Conservation (phyloP, 306 rosid species). For the Gynostemma pentaphyllum region DNA sequence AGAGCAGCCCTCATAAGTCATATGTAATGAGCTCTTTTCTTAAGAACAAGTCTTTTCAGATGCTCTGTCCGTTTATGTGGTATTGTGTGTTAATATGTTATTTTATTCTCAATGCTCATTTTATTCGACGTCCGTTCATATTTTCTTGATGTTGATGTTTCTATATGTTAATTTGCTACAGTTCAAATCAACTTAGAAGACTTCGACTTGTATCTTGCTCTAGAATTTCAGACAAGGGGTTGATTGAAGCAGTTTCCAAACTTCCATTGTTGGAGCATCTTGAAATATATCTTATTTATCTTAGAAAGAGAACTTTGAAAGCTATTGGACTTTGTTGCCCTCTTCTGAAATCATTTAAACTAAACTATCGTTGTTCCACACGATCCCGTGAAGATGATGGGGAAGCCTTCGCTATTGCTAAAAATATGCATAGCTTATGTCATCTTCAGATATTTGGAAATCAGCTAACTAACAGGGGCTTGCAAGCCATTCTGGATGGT, state of each 20-base stretch:
- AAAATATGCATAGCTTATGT: conserved; percentile 30
- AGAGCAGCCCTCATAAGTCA: background rate
- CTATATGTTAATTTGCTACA: conserved; percentile 7
- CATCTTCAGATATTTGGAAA: conserved; percentile 2
- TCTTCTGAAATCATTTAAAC: conserved; percentile 31
- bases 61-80: background rate
- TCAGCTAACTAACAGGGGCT: background rate
- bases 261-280: no score
- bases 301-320: conserved; percentile 25
- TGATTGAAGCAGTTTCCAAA: conserved; percentile 27
- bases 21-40: background rate
- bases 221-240: conserved; percentile 28
- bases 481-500: no score
- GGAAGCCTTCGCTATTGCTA: conserved; percentile 35
- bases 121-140: background rate
- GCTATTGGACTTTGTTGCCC: conserved; percentile 45
- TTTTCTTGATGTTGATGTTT: background rate
- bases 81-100: background rate
- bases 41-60: background rate
- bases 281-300: no score
- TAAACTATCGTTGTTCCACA: conserved; percentile 12
- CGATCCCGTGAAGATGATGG: conserved; percentile 18
- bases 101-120: background rate
- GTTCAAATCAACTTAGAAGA: conserved; percentile 30
- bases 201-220: conserved; percentile 33